These are phyloP conservation scores for Metarhizium humberi DNA, from an alignment of 2,329 filamentous ascomycete genomes.

Conservation along the genomic window DNA sequence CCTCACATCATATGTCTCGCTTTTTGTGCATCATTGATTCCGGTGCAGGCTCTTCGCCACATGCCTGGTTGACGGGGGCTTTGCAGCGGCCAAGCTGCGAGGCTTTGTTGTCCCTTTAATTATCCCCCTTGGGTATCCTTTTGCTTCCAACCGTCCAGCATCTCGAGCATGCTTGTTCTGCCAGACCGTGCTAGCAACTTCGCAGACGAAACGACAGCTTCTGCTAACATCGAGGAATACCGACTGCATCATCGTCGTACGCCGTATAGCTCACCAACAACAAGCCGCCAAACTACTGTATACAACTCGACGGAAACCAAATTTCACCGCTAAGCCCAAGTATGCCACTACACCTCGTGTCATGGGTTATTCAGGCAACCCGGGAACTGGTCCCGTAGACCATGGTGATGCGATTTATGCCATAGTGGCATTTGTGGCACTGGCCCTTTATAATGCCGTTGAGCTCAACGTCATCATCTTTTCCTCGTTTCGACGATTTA, in stretches of 20 bases:
- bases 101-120: not conserved
- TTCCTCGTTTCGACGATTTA: slow-evolving; percentile 19
- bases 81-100: not conserved
- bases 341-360: not conserved
- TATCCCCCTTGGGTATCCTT: not conserved
- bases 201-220: not conserved
- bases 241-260: not conserved
- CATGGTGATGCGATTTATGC: not conserved
- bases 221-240: not conserved
- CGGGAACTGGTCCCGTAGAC: not conserved
- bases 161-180: not conserved
- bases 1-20: not conserved
- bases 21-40: not conserved
- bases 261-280: not conserved
- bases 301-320: not conserved
- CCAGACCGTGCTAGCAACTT: not conserved
- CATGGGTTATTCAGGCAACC: slow-evolving; percentile 7
- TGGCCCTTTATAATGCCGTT: slow-evolving; percentile 19
- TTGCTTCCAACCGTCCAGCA: not conserved
- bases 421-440: slow-evolving; percentile 4
- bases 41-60: not conserved
- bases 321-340: not conserved
- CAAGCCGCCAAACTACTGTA: not conserved
- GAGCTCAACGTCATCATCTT: slow-evolving; percentile 23
- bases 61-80: not conserved